Evolutionary conservation across 202 grass and related monocot genomes (phyloP), one percentile per base, ranked within the genome.

Genomic region (Hordeum pubiflorum): DNA sequence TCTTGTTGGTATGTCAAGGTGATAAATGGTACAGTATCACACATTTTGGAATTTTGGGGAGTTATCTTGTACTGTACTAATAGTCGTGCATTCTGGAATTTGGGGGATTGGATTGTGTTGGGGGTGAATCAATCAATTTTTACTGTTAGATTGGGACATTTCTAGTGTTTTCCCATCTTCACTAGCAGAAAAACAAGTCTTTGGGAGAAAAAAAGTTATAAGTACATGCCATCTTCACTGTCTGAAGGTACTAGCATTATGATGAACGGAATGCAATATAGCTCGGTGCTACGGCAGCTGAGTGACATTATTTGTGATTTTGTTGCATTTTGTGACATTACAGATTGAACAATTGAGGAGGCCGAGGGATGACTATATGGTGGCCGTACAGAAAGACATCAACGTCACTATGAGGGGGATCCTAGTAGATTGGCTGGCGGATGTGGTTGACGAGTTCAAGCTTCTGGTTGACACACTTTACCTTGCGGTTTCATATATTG

Each of bases 381-480:
- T 39, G 64, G 40, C 59, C 27, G 58, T 91, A 29, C 89, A 91
- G 80, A 82, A 80, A 38, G 58, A 80, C 67, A 60, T 91, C 34
- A 83, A 15, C 4, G 33, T 70, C 9, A 76, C 38, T 13, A 89
- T 89, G 86, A 75, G 89, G 20, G 83, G 63, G 23, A 20, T 83
- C 31, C 75, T 91, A 20, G 80, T 91, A 58, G 71, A 91, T 67
- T 91, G 89, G 89, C 22, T 91, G 69, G 83, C 77, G 27, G 79
- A 81, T n/a, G 83, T 91, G 9, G 72, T 38, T 23, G 76, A 72
- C 0, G 79, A 79, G 54, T 89, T 80, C 75, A 71, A 77, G 7
- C 79, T 89, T 89, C 75, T 67, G 17, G 15, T 71, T 4, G 83
- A 89, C 23, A 86, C 83, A 21, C 79, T 91, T 56, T 55, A 81